Conservation (phyloP, 176 grass and related monocot species). For the Phoenix roebelenii region DNA sequence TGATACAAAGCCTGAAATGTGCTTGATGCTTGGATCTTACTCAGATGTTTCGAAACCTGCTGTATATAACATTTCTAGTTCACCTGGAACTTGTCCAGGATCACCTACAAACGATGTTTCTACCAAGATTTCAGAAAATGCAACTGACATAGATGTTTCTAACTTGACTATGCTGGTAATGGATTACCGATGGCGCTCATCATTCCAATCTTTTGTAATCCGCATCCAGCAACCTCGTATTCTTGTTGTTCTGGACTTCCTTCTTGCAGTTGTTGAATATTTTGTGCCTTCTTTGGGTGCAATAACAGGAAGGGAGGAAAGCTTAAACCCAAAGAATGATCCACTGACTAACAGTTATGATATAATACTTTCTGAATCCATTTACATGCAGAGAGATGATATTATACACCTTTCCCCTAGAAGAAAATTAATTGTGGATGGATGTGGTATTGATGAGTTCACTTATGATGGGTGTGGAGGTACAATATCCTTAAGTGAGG, state of each 20-base stretch:
- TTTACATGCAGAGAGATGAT: slow-evolving; percentile 67
- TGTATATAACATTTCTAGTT: background rate
- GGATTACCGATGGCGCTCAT: slow-evolving; percentile 87
- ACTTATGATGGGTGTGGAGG: slow-evolving; percentile 91
- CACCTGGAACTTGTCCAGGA: background rate
- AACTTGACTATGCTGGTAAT: slow-evolving; percentile 98
- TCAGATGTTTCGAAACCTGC: slow-evolving; percentile 50
- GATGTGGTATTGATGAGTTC: slow-evolving; percentile 60
- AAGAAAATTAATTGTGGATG: slow-evolving; percentile 96
- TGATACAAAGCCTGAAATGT: slow-evolving; percentile 89
- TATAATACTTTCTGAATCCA: slow-evolving; percentile 57
- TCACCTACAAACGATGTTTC: slow-evolving; percentile 3
- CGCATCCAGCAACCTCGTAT: slow-evolving; percentile 82
- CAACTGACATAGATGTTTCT: slow-evolving; percentile 36
- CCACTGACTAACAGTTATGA: slow-evolving; percentile 68
- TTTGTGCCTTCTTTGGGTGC: slow-evolving; percentile 86
- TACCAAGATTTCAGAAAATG: slow-evolving; percentile 16
- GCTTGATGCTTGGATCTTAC: slow-evolving; percentile 83
- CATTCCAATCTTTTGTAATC: slow-evolving; percentile 88
- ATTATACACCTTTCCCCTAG: slow-evolving; percentile 70
- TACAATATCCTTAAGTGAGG: slow-evolving; percentile 75
- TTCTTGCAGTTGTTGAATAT: slow-evolving; percentile 76
- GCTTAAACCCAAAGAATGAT: slow-evolving; percentile 72
- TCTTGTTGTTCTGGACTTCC: slow-evolving; percentile 90
- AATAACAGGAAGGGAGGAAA: slow-evolving; percentile 86